Evolutionary conservation across 257 asterid genomes (phyloP).

Genomic region (Solanum appendiculatum): DNA sequence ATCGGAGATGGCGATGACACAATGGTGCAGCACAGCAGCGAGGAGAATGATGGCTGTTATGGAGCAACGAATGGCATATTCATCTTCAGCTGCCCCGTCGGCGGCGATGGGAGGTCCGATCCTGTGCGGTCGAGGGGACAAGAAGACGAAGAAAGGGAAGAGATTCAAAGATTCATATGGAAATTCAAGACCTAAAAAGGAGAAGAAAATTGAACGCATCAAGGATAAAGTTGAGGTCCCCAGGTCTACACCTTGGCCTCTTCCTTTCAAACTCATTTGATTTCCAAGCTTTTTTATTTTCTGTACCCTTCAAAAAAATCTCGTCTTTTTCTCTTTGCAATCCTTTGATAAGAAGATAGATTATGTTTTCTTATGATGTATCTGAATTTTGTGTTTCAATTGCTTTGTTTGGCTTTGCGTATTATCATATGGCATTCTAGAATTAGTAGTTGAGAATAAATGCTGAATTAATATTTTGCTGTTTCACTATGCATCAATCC

Average conservation of each 20-base stretch:
- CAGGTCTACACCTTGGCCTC: slow-evolving; percentile 95
- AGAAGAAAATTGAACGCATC: slow-evolving; percentile 58
- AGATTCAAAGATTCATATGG: slow-evolving; percentile 80
- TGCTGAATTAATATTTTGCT: neutral
- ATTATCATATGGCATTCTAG: neutral
- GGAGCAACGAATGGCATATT: slow-evolving; percentile 30
- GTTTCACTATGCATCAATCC: neutral
- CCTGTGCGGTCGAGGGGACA: slow-evolving; percentile 79
- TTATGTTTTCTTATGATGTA: neutral
- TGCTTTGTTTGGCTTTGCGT: neutral
- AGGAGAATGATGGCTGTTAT: slow-evolving; percentile 19
- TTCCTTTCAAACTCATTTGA: slow-evolving; percentile 74
- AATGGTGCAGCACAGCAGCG: slow-evolving; percentile 29
- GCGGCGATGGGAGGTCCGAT: slow-evolving; percentile 27
- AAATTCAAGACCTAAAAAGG: slow-evolving; percentile 60
- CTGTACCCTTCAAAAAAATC: neutral
- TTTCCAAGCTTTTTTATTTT: neutral
- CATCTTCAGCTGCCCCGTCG: slow-evolving; percentile 14
- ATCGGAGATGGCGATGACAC: slow-evolving; percentile 43
- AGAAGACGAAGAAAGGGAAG: slow-evolving; percentile 79
- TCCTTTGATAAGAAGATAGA: neutral
- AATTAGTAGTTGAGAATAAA: neutral
- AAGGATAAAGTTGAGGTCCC: slow-evolving; percentile 80
- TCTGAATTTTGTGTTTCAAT: neutral
- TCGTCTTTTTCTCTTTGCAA: neutral